Percentiles rank a stretch among this genome's conserved stretches.
These are phyloP conservation scores for Spathaspora gorwiae DNA, from an alignment of 805 yeast species.

Conservation along the genomic window DNA sequence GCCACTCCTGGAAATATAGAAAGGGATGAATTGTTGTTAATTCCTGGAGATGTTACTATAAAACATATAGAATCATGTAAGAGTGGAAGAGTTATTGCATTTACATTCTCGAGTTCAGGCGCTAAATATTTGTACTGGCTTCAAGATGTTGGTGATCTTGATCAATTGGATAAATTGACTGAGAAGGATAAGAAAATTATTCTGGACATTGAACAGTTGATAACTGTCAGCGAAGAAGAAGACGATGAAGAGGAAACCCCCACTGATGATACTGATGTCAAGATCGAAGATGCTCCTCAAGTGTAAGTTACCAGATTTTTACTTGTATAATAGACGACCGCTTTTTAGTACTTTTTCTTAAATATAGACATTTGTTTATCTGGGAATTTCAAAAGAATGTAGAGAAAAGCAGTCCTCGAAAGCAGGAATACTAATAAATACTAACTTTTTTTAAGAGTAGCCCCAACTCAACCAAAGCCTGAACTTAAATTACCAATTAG, in stretches of 20 bases:
- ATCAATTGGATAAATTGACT: constrained; percentile 52
- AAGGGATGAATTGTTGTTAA: constrained; percentile 61
- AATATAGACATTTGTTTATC: too few relatives aligned
- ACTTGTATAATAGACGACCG: background rate
- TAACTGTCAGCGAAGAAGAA: constrained; percentile 33
- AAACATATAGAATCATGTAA: constrained; percentile 62
- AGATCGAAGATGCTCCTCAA: background rate
- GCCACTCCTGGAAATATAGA: constrained; percentile 32
- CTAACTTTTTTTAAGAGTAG: background rate
- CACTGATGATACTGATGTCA: constrained; percentile 3
- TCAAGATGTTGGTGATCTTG: constrained; percentile 69
- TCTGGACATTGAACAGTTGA: constrained; percentile 44
- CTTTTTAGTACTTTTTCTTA: background rate
- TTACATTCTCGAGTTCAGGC: constrained; percentile 60
- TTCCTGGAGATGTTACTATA: constrained; percentile 85
- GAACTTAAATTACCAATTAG: constrained; percentile 20
- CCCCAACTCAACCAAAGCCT: background rate
- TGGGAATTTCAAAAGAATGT: background rate
- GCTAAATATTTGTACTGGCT: constrained; percentile 66
- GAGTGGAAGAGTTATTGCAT: constrained; percentile 73
- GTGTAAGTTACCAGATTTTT: background rate
- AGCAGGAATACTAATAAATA: background rate
- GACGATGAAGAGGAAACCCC: constrained; percentile 18
- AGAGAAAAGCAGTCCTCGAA: background rate
- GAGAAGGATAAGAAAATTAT: constrained; percentile 51